phyloP scores from a whole-genome alignment of 176 grass and related monocot species.

The Oryza longistaminata region DNA sequence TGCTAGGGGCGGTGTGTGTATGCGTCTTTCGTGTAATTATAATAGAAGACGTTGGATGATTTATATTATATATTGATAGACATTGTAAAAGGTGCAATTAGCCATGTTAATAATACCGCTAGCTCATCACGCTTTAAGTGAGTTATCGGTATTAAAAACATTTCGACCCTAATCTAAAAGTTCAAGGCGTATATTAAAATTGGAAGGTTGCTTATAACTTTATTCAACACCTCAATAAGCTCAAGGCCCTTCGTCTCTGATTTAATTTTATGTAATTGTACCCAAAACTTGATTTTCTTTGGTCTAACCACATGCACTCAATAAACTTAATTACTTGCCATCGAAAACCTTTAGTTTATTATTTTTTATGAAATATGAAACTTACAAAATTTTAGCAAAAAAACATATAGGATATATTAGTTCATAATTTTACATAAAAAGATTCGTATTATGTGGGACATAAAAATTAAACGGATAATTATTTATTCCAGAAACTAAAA shows the following conservation, averaged over 20 bases:
- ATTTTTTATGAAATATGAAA: not conserved
- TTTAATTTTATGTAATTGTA: no score
- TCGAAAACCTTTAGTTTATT: not conserved
- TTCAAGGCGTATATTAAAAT: not conserved
- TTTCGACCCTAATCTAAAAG: not conserved
- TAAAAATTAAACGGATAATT: not conserved
- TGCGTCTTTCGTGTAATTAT: no score
- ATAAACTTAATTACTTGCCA: not conserved
- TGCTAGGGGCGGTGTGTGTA: no score
- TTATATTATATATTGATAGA: not conserved
- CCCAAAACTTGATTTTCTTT: not conserved
- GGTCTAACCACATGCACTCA: not conserved
- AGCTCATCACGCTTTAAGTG: not conserved
- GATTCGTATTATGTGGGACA: not conserved
- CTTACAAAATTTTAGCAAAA: not conserved
- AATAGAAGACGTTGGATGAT: no score
- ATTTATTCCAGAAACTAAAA: not conserved
- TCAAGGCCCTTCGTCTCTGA: no score
- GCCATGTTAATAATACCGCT: not conserved
- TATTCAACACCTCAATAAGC: slow-evolving; percentile 2
- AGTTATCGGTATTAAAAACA: no score
- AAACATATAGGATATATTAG: not conserved
- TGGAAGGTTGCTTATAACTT: not conserved
- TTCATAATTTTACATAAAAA: not conserved
- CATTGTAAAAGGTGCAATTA: not conserved